These are phyloP conservation scores for Saururus chinensis DNA, from an alignment of 164 flowering plant genomes.

Conservation along the genomic window DNA sequence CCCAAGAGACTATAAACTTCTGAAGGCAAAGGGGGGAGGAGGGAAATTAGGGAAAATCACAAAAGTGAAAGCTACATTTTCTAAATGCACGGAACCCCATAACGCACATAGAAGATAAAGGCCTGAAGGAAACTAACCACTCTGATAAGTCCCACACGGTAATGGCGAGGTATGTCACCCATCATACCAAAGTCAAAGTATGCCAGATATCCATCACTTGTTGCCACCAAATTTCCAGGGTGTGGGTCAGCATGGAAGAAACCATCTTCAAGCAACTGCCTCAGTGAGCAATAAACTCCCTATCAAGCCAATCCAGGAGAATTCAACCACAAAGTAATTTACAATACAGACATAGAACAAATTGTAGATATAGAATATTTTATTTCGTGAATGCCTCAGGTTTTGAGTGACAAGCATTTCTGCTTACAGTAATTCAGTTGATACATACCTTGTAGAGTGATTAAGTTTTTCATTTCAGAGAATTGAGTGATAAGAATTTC, in stretches of 20 bases:
- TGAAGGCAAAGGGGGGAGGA: no score
- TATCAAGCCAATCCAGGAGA: constrained; percentile 5
- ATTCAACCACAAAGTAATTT: not conserved
- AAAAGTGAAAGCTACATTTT: no score
- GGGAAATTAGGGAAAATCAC: no score
- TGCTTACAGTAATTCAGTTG: no score
- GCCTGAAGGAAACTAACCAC: constrained; percentile 40
- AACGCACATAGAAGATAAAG: not conserved
- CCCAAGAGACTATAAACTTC: no score
- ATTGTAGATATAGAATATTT: no score
- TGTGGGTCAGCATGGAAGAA: constrained; percentile 99
- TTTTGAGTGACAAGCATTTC: no score
- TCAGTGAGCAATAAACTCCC: constrained; percentile 89
- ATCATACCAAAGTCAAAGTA: constrained; percentile 99
- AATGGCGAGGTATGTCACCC: constrained; percentile 97
- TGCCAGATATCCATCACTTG: constrained; percentile 64
- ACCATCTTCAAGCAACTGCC: constrained; percentile 95
- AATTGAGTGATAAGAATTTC: no score
- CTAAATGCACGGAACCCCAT: no score
- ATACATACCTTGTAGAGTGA: no score
- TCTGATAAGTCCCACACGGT: constrained; percentile 87
- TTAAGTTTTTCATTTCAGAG: no score
- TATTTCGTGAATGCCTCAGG: no score
- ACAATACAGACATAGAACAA: not conserved
- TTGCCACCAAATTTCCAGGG: constrained; percentile 93